These are phyloP conservation scores for Phascolomyces articulosus DNA, from an alignment of 371 early-diverging fungal genomes.

Conservation along the genomic window DNA sequence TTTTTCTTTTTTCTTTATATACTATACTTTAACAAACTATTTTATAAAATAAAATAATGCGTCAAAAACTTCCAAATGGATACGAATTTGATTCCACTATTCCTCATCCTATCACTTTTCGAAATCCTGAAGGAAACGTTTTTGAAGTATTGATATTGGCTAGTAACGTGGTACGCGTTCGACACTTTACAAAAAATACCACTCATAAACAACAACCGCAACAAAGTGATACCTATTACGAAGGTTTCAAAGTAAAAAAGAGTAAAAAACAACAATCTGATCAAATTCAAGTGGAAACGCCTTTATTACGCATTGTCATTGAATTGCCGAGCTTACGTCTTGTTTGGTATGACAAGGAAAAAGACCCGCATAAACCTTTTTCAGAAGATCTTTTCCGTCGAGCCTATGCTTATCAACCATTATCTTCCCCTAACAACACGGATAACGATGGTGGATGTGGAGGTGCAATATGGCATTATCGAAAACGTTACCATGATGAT, in stretches of 20 bases:
- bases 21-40: background rate
- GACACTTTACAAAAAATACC: background rate
- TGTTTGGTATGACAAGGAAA: constrained; percentile 21
- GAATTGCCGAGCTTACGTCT: constrained; percentile 17
- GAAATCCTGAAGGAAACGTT: constrained; percentile 23
- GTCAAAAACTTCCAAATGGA: constrained; percentile 31
- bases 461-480: constrained; percentile 44
- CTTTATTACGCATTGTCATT: constrained; percentile 19
- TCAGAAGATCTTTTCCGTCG: constrained; percentile 56
- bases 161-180: constrained; percentile 23
- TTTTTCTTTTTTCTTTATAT: constrained; percentile 12
- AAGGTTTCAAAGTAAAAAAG: background rate
- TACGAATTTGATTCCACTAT: constrained; percentile 22
- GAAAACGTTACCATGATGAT: constrained; percentile 22
- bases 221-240: background rate
- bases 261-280: background rate
- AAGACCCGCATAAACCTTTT: constrained; percentile 31
- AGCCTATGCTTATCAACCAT: constrained; percentile 40
- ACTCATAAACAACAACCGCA: background rate
- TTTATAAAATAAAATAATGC: constrained; percentile 18
- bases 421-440: background rate
- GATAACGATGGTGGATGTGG: constrained; percentile 8
- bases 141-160: constrained; percentile 21
- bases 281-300: constrained; percentile 21
- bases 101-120: constrained; percentile 29